Evolutionary conservation across 2,329 filamentous ascomycete species (phyloP).

Genomic region (Lomentospora prolificans): DNA sequence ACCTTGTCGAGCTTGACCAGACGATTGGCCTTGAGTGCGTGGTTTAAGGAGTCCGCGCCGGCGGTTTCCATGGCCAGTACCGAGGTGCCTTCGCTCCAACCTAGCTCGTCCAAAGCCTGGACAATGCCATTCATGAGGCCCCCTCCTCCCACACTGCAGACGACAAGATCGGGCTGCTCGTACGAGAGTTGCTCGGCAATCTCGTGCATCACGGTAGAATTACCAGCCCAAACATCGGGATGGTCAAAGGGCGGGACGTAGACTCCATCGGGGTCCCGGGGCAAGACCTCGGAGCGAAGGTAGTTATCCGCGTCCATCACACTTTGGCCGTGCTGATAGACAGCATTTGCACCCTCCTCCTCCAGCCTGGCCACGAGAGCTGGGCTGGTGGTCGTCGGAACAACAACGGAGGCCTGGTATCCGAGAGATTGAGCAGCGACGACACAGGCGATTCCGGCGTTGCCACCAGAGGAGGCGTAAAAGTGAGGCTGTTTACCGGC

Average conservation of each 20-base stretch:
- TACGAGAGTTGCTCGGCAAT: constrained; percentile 29
- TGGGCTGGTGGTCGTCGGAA: constrained; percentile 54
- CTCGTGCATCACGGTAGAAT: constrained; percentile 47
- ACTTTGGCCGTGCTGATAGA: constrained; percentile 55
- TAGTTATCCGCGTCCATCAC: constrained; percentile 62
- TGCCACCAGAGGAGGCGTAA: constrained; percentile 73
- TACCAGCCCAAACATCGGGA: constrained; percentile 56
- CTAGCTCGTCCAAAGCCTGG: constrained; percentile 43
- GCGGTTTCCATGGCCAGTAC: constrained; percentile 68
- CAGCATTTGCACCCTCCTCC: constrained; percentile 49
- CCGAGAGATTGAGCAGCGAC: constrained; percentile 59
- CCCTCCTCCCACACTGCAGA: constrained; percentile 73
- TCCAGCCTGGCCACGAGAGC: constrained; percentile 64
- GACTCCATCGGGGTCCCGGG: constrained; percentile 40
- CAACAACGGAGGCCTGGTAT: constrained; percentile 63
- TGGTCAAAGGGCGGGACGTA: constrained; percentile 66
- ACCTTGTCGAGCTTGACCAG: constrained; percentile 59
- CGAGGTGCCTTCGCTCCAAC: constrained; percentile 26
- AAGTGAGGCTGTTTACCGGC: constrained; percentile 41
- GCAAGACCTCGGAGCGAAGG: constrained; percentile 44
- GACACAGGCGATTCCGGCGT: constrained; percentile 75
- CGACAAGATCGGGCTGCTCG: constrained; percentile 51
- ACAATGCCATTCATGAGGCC: constrained; percentile 70
- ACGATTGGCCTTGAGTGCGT: constrained; percentile 40
- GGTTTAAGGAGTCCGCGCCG: constrained; percentile 58